Base-by-base conservation (phyloP, 495 filamentous ascomycete species). In the Cryomyces minteri region DNA sequence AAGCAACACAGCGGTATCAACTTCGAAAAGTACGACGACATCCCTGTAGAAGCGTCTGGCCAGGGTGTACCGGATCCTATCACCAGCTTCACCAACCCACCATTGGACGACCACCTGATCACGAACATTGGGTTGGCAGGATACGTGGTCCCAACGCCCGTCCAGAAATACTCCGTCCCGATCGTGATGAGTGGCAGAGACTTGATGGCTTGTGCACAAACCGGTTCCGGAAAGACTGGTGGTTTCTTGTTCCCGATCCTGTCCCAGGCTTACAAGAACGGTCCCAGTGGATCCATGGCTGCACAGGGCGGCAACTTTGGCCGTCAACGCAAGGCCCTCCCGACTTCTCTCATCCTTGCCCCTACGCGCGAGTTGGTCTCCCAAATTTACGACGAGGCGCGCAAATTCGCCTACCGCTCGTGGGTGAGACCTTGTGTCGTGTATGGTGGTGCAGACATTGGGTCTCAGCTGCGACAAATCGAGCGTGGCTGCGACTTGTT, bases 1-100 rank as follows among this genome's bases (percentile, higher is more conserved):
- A 95, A 94, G 69, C 82, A 94, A 62, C 82, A 85, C 55, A 94
- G 84, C 14, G 90, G 90, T 58, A 96, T 98, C 78, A 98, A 98
- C 71, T 98, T 98, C 58, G 77, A 94, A 67, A 98, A 98, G 69
- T 98, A 98, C 65, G 90, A 98, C 57, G 90, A 98, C 59, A 98
- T 98, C 54, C 90, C 90, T 32, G 92, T 98, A 47, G 90, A 94
- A 60, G 88, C 92, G 38, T 94, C 90, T 48, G 90, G 90, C 39
- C 81, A 85, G 40, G 79, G 92, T 60, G 85, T 94, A 40, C 92
- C 90, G 39, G 92, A 96, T 54, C 84, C 92, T 37, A 81, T 92
- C 48, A 77, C 77, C 53, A 69, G 72, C 40, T 98, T 98, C 73
- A 85, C 76, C 58, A 88, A 88, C 71, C 90, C 90, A 42, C 90